A percentile compares a stretch with the other conserved stretches of the same genome.
Evolutionary conservation across 768 basidiomycete genomes (phyloP).

Genomic region (Hemileccinum rubropunctum): DNA sequence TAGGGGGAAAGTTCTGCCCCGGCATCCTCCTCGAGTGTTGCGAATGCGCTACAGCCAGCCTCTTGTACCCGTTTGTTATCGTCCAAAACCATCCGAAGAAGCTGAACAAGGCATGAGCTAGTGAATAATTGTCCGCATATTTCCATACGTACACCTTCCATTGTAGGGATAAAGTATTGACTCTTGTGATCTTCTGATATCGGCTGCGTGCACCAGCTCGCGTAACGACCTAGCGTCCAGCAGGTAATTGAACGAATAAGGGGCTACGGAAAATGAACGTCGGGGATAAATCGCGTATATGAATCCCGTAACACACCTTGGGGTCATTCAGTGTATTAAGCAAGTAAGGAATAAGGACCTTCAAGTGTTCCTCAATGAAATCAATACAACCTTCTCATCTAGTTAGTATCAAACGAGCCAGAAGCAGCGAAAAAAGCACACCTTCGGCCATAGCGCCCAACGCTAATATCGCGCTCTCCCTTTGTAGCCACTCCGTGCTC

Average conservation of each 20-base stretch:
- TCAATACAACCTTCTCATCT: conserved; percentile 82
- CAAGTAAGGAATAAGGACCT: conserved; percentile 90
- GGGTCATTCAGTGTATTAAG: conserved; percentile 87
- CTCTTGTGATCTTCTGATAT: conserved; percentile 85
- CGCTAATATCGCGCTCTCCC: conserved; percentile 94
- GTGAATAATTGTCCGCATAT: conserved; percentile 15
- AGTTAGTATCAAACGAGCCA: conserved; percentile 6
- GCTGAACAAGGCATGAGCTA: conserved; percentile 43
- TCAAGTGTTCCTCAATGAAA: conserved; percentile 89
- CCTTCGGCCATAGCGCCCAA: conserved; percentile 99
- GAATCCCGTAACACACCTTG: conserved; percentile 55
- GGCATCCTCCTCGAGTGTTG: conserved; percentile 97
- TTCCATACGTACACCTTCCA: conserved; percentile 81
- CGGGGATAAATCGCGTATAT: background rate
- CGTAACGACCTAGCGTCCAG: conserved; percentile 99
- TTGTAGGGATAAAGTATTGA: conserved; percentile 91
- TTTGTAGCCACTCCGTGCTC: conserved; percentile 88
- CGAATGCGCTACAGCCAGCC: conserved; percentile 98
- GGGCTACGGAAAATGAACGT: conserved; percentile 50
- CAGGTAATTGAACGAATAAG: conserved; percentile 98
- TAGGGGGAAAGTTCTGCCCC: conserved; percentile 87
- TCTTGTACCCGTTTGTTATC: conserved; percentile 99
- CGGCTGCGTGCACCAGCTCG: conserved; percentile 92
- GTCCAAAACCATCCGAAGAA: conserved; percentile 95
- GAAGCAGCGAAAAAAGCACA: conserved; percentile 32